A percentile compares a stretch with the other conserved stretches of the same genome.
These are phyloP conservation scores for Mycosarcoma maydis DNA, from an alignment of 1,284 basidiomycete species.

Conservation along the genomic window DNA sequence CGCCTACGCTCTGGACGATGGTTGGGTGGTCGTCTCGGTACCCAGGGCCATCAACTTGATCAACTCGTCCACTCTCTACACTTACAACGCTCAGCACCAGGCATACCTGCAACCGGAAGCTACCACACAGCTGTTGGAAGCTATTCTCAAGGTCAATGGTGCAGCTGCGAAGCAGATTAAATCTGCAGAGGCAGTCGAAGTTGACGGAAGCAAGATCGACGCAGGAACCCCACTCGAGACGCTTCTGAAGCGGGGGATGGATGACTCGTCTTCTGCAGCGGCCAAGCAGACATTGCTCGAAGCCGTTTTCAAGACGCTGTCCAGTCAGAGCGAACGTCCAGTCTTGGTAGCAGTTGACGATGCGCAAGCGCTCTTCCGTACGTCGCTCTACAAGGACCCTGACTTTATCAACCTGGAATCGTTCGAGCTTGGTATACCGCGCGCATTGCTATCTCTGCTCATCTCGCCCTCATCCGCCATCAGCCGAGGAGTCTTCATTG, in stretches of 20 bases:
- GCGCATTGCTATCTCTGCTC: constrained; percentile 66
- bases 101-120: constrained; percentile 80
- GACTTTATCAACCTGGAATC: constrained; percentile 78
- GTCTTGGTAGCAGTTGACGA: constrained; percentile 88
- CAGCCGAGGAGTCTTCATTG: constrained; percentile 42
- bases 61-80: constrained; percentile 79
- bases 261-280: constrained; percentile 16
- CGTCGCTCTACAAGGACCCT: constrained; percentile 80
- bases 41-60: constrained; percentile 81
- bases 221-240: constrained; percentile 40
- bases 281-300: constrained; percentile 73
- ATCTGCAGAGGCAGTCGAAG: constrained; percentile 15
- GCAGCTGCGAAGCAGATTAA: constrained; percentile 30
- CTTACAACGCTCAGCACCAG: constrained; percentile 79
- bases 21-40: constrained; percentile 89
- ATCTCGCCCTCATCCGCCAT: constrained; percentile 11
- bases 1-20: constrained; percentile 76
- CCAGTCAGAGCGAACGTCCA: constrained; percentile 75
- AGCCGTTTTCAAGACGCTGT: constrained; percentile 75
- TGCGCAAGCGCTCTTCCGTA: constrained; percentile 81
- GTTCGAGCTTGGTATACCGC: constrained; percentile 83
- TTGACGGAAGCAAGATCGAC: constrained; percentile 34
- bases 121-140: constrained; percentile 64
- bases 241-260: constrained; percentile 33
- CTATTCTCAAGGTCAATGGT: constrained; percentile 67